Percentiles rank a stretch among this genome's conserved stretches.
Conservation (phyloP, 805 yeast genomes). For the Cyberlindnera nakhonratchasimensis region DNA sequence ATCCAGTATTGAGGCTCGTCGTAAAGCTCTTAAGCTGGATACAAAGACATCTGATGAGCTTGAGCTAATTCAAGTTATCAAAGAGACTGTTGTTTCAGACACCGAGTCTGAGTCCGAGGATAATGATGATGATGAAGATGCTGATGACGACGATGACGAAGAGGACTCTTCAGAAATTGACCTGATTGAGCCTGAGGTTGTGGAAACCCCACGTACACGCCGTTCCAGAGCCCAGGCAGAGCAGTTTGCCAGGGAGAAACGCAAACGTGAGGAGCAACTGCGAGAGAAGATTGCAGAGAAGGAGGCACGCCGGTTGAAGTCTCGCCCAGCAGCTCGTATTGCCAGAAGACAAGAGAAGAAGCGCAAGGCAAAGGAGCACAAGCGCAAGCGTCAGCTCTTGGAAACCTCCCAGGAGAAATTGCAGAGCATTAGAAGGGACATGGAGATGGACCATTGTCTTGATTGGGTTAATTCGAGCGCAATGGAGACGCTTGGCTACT, state of each 20-base stretch:
- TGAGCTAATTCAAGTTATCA: slow-evolving; percentile 38
- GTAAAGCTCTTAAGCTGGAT: slow-evolving; percentile 48
- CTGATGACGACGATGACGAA: slow-evolving; percentile 18
- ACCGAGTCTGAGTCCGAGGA: slow-evolving; percentile 30
- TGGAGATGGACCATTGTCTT: slow-evolving; percentile 43
- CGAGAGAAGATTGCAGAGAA: slow-evolving; percentile 19
- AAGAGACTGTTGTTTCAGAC: slow-evolving; percentile 34
- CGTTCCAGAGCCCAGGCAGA: slow-evolving; percentile 26
- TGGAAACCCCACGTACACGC: slow-evolving; percentile 27
- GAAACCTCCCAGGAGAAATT: slow-evolving; percentile 30
- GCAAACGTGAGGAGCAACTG: slow-evolving; percentile 10
- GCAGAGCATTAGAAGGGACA: slow-evolving; percentile 34
- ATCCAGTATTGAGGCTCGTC: slow-evolving; percentile 56
- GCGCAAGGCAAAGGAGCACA: slow-evolving; percentile 32
- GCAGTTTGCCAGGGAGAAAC: slow-evolving; percentile 20
- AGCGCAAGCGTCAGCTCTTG: slow-evolving; percentile 28
- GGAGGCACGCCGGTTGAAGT: slow-evolving; percentile 23
- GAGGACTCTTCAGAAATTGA: slow-evolving; percentile 9
- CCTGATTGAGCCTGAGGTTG: slow-evolving; percentile 13
- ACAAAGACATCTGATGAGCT: slow-evolving; percentile 40
- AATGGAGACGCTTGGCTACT: slow-evolving; percentile 44
- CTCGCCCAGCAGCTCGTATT: slow-evolving; percentile 35
- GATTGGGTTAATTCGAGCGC: slow-evolving; percentile 66
- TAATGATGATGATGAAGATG: slow-evolving; percentile 13
- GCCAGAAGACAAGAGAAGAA: slow-evolving; percentile 34